These are phyloP conservation scores for Scorias spongiosa DNA, from an alignment of 2,329 filamentous ascomycete genomes.

Conservation along the genomic window DNA sequence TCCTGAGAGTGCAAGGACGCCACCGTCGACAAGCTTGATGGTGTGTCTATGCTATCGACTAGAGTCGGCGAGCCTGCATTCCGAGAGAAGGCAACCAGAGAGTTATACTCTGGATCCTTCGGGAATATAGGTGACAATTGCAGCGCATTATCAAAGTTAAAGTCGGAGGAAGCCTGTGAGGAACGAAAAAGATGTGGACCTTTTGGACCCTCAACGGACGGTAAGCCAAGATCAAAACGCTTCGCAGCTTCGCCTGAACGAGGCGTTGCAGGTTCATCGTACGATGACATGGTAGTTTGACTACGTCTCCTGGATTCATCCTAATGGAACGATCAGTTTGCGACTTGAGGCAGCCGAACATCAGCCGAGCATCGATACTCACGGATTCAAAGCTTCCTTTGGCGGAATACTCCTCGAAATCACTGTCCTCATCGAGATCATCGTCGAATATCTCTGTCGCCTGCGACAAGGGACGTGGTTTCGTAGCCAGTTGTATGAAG, in stretches of 20 bases:
- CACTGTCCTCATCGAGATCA: conserved; percentile 54
- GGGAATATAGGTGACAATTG: conserved; percentile 62
- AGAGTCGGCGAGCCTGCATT: conserved; percentile 15
- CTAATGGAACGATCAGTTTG: conserved; percentile 9
- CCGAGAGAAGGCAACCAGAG: conserved; percentile 28
- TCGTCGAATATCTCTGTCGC: conserved; percentile 68
- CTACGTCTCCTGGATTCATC: conserved; percentile 48
- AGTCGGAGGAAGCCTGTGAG: conserved; percentile 44
- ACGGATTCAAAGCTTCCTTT: conserved; percentile 58
- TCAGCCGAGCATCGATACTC: conserved; percentile 21
- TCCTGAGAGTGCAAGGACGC: conserved; percentile 7
- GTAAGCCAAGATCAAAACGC: conserved; percentile 47
- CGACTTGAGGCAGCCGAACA: too few relatives aligned
- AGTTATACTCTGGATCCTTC: conserved; percentile 35
- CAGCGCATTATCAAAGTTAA: conserved; percentile 37
- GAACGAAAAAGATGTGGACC: conserved; percentile 77
- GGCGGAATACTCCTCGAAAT: conserved; percentile 39
- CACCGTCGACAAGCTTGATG: conserved; percentile 16
- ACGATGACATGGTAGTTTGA: conserved; percentile 75
- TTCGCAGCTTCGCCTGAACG: conserved; percentile 33
- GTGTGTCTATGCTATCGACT: conserved; percentile 8
- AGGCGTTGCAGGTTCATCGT: conserved; percentile 70
- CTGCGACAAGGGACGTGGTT: conserved; percentile 50
- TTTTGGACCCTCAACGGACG: conserved; percentile 61
- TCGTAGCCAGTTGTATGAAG: conserved; percentile 41